Base-by-base conservation (phyloP, 306 rosid genomes). In the Psophocarpus tetragonolobus region DNA sequence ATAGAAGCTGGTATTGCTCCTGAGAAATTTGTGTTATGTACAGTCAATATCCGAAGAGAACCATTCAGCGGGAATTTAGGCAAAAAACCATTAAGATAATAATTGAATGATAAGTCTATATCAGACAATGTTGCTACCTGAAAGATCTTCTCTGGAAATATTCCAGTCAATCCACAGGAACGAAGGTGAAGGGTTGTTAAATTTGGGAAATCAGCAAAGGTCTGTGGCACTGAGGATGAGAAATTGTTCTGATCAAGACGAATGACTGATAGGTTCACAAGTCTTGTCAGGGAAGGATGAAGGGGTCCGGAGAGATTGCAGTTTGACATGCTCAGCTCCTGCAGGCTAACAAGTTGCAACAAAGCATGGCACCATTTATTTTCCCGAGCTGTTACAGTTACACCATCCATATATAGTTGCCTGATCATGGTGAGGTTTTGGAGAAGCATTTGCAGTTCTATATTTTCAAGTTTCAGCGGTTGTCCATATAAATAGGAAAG, bases 401-500 rank as follows among this genome's bases (percentile, higher is more conserved):
- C 71, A 65, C 90, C 87, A 83, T 92, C 92, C 0, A 90, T 75
- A 86, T 68, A 35, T 5, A 90, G 50, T 74, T 83, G 70, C 1
- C 3, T 8, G 30, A 92, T 73, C 44, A 61, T 13, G 0, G 45
- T n/a, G 48, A 92, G 54, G 23, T 85, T 84, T 30, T 58, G 57
- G 35, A 81, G 44, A 18, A 87, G 57, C 51, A 39, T 38, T 20
- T 8, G 10, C 1, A 87, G 15, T 42, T 64, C 26, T 24, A 48
- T 78, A 0, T 10, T 53, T 51, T 54, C 42, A 30, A 84, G 81
- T 68, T 45, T 76, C 44, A 79, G 6, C 0, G 7, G 2, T 1
- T 20, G 2, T 3, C 0, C 2, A 0, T 14, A 1, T 2, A 75
- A n/a, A 23, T 5, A 68, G 0, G 42, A 23, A n/a, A 1, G 0